A percentile compares a stretch with the other conserved stretches of the same genome.
Conservation (phyloP, 2,329 filamentous ascomycete species). For the Orbilia ellipsospora region DNA sequence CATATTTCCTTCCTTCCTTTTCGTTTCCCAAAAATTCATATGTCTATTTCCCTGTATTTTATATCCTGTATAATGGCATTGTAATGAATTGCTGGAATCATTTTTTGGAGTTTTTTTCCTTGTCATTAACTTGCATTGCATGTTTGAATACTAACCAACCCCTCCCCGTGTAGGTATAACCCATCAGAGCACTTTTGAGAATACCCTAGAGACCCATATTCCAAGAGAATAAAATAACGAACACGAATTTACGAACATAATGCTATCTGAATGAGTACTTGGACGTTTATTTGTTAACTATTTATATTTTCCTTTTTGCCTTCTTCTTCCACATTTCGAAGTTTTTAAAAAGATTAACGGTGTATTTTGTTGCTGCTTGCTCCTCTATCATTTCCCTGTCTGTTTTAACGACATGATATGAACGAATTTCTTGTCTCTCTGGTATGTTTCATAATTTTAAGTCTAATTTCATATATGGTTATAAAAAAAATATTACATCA, state of each 20-base stretch:
- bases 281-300: conserved; percentile 4
- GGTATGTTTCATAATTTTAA: background rate
- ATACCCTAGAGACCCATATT: conserved; percentile 24
- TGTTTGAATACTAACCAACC: conserved; percentile 36
- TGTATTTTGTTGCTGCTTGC: conserved; percentile 24
- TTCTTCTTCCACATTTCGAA: background rate
- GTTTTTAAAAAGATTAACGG: conserved; percentile 14
- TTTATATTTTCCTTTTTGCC: background rate
- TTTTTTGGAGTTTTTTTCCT: background rate
- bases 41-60: conserved; percentile 19
- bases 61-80: conserved; percentile 17
- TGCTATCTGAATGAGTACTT: conserved; percentile 11
- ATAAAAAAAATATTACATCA: conserved; percentile 1
- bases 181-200: conserved; percentile 31
- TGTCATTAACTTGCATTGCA: conserved; percentile 12
- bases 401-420: conserved; percentile 27
- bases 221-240: conserved; percentile 32
- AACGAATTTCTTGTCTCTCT: conserved; percentile 38
- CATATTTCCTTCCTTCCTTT: background rate
- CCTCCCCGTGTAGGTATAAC: conserved; percentile 47
- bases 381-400: conserved; percentile 3
- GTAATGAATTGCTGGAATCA: conserved; percentile 3
- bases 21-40: background rate
- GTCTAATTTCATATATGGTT: background rate
- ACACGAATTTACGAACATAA: conserved; percentile 43